A percentile compares a stretch with the other conserved stretches of the same genome.
Evolutionary conservation across 164 flowering plant species (phyloP).

Genomic region (Umbilicus rupestris): DNA sequence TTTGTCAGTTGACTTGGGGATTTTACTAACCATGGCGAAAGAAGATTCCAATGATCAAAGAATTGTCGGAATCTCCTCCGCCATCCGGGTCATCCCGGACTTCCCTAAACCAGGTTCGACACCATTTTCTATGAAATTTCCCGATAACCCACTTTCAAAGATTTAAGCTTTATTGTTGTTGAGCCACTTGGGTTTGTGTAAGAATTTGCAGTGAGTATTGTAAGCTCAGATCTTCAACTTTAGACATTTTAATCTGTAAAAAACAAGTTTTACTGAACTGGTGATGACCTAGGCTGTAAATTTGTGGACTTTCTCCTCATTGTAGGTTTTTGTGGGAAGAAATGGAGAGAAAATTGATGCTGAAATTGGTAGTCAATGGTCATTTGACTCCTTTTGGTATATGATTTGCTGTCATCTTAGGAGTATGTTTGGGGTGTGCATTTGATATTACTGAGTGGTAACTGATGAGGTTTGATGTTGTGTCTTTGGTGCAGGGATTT

Average conservation of each 20-base stretch:
- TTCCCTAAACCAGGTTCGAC: conserved; percentile 76
- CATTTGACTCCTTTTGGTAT: neutral
- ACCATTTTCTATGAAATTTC: neutral
- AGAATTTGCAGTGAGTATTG: too few relatives aligned
- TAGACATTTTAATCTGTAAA: neutral
- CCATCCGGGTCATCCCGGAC: conserved; percentile 75
- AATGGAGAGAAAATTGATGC: neutral
- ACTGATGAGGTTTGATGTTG: neutral
- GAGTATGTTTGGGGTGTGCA: neutral
- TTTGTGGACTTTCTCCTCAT: neutral
- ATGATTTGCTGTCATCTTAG: too few relatives aligned
- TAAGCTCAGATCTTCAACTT: neutral
- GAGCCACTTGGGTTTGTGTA: neutral
- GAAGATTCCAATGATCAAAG: conserved; percentile 33
- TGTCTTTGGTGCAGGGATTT: conserved; percentile 45
- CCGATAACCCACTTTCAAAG: neutral
- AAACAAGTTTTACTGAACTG: neutral
- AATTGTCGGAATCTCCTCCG: conserved; percentile 38
- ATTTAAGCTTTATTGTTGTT: neutral
- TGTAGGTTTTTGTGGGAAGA: neutral
- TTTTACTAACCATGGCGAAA: conserved; percentile 28
- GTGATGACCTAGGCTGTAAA: neutral
- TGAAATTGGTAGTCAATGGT: neutral
- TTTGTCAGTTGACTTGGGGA: neutral
- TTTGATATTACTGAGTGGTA: neutral